Conservation (phyloP, 805 yeast genomes). For the Yarrowia bubula region DNA sequence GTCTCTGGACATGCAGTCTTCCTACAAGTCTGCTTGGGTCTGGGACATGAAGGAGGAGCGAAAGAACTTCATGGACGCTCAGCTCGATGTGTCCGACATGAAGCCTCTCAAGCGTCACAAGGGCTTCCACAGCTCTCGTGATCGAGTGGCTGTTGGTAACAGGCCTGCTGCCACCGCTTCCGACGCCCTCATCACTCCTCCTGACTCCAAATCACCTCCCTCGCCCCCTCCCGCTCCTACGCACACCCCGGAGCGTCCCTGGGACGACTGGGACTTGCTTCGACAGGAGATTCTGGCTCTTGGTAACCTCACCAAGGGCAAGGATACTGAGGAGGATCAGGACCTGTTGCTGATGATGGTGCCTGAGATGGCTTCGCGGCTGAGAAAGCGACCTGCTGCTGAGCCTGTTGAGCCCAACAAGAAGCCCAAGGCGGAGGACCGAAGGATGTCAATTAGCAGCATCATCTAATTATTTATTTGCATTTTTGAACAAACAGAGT, state of each 20-base stretch:
- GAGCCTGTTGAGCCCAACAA: neutral
- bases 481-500: neutral
- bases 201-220: slow-evolving; percentile 7
- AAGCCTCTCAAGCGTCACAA: slow-evolving; percentile 10
- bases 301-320: neutral
- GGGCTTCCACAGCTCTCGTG: neutral
- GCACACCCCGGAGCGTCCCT: neutral
- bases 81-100: slow-evolving; percentile 11
- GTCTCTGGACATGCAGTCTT: slow-evolving; percentile 29
- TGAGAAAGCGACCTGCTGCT: neutral
- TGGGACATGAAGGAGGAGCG: slow-evolving; percentile 28
- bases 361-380: slow-evolving; percentile 13
- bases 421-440: slow-evolving; percentile 22
- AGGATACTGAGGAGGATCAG: slow-evolving; percentile 2
- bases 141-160: neutral
- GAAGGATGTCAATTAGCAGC: slow-evolving; percentile 20
- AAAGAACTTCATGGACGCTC: neutral
- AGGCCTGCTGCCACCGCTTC: neutral
- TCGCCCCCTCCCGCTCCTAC: neutral
- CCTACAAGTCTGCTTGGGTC: slow-evolving; percentile 29
- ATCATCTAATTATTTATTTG: slow-evolving; percentile 22
- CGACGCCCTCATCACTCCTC: slow-evolving; percentile 11
- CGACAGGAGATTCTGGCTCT: slow-evolving; percentile 21
- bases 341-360: slow-evolving; percentile 7
- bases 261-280: slow-evolving; percentile 16